Conservation (phyloP, 257 asterid species). For the Orobanche coerulescens region DNA sequence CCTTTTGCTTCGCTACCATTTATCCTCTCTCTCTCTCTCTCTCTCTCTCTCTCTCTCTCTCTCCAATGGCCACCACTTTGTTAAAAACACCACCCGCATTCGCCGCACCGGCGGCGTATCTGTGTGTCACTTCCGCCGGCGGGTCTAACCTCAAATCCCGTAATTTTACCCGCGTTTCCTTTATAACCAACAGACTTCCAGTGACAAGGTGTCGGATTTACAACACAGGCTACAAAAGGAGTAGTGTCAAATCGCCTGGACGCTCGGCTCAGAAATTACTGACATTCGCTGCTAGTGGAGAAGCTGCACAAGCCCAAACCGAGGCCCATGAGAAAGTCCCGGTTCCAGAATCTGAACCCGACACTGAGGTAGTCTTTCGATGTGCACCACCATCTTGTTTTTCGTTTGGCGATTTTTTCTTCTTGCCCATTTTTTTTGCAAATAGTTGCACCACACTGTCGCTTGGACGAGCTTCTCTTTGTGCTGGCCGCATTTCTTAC, state of each 20-base stretch:
- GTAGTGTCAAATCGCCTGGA: conserved; percentile 22
- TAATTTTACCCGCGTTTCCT: conserved; percentile 23
- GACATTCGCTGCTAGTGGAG: conserved; percentile 39
- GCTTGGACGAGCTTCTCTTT: conserved; percentile 9
- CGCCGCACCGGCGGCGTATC: conserved; percentile 28
- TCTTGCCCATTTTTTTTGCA: not conserved
- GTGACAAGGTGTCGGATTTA: conserved; percentile 23
- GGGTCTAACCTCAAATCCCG: conserved; percentile 23
- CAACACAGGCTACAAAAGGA: conserved; percentile 19
- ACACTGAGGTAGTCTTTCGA: conserved; percentile 30
- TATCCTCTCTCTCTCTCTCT: conserved; percentile 12
- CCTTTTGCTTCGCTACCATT: conserved; percentile 18
- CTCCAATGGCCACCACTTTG: conserved; percentile 37
- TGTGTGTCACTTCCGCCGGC: conserved; percentile 27
- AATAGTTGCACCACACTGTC: not conserved
- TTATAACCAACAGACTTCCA: conserved; percentile 20
- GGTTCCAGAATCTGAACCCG: conserved; percentile 31
- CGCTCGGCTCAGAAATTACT: conserved; percentile 26
- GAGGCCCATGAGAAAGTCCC: conserved; percentile 35
- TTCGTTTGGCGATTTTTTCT: not conserved
- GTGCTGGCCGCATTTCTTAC: not conserved
- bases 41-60: conserved; percentile 1
- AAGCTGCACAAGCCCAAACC: conserved; percentile 38
- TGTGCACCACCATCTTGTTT: not conserved
- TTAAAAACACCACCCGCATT: conserved; percentile 37